A percentile compares a stretch with the other conserved stretches of the same genome.
phyloP scores from a whole-genome alignment of 2,329 filamentous ascomycete species.

The Fulvia fulva region DNA sequence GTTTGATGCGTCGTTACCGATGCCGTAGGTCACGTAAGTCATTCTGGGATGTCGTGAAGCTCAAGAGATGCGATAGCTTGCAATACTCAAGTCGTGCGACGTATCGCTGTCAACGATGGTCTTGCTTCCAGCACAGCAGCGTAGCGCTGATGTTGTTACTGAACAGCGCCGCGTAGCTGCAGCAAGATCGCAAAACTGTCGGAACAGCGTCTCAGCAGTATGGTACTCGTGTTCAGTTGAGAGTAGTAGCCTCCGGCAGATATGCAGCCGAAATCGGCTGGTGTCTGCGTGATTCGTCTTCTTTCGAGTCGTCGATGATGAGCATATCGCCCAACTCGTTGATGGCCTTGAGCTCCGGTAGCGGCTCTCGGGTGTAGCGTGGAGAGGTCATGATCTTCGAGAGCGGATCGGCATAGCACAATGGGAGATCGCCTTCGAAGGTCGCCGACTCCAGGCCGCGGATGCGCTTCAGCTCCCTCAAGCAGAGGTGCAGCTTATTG shows the following conservation, averaged over 20 bases:
- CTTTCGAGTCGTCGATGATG: slow-evolving; percentile 12
- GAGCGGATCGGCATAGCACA: slow-evolving; percentile 20
- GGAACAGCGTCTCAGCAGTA: neutral
- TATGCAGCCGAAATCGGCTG: neutral
- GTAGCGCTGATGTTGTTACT: no score
- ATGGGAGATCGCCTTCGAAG: slow-evolving; percentile 27
- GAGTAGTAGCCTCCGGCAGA: neutral
- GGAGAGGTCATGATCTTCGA: slow-evolving; percentile 17
- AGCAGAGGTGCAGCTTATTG: slow-evolving; percentile 16
- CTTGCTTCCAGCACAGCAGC: neutral
- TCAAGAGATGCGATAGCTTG: neutral
- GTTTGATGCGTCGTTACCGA: neutral
- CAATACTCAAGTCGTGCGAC: neutral
- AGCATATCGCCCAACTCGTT: slow-evolving; percentile 1
- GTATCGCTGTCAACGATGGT: neutral
- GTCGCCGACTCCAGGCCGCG: slow-evolving; percentile 21
- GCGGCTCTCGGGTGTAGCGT: neutral
- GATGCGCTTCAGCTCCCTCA: slow-evolving; percentile 21
- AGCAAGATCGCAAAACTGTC: neutral
- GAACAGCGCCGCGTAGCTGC: neutral
- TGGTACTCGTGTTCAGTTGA: neutral
- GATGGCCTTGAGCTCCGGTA: slow-evolving; percentile 14
- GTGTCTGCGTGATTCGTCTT: neutral
- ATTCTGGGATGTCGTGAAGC: neutral
- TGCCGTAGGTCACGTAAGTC: neutral